phyloP scores from a whole-genome alignment of 1,139 yeast species.

The Lodderomyces beijingensis region DNA sequence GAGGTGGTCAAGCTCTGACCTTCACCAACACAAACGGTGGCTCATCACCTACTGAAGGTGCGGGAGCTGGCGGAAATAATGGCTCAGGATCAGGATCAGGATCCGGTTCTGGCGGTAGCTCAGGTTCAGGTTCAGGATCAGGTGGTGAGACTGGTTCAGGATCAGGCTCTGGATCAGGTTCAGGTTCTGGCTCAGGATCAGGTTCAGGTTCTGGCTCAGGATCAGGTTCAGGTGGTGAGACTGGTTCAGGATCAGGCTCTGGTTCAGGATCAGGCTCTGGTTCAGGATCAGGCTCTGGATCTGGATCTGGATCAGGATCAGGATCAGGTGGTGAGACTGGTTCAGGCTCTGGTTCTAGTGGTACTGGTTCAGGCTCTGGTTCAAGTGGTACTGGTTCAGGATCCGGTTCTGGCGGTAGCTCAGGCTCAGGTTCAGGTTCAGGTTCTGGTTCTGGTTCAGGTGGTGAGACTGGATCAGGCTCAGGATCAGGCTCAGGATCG shows the following conservation, averaged over 20 bases:
- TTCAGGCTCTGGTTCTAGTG: constrained; percentile 1
- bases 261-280: constrained; percentile 1
- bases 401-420: constrained; percentile 1
- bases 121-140: neutral
- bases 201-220: constrained; percentile 2
- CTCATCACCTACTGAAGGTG: constrained; percentile 1
- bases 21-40: neutral
- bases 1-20: too few species aligned
- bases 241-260: constrained; percentile 1
- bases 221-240: neutral
- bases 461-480: too few species aligned
- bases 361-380: neutral
- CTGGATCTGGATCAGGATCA: constrained; percentile 1
- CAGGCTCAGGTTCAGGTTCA: constrained; percentile 2
- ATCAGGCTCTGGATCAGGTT: constrained; percentile 1
- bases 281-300: constrained; percentile 4
- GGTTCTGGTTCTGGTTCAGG: neutral
- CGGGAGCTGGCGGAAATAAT: constrained; percentile 2
- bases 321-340: constrained; percentile 1
- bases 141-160: neutral
- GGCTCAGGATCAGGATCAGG: constrained; percentile 4
- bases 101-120: neutral
- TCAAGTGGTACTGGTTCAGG: constrained; percentile 2
- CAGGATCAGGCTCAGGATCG: too few species aligned
- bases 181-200: constrained; percentile 1